Conservation (phyloP, 106 monocot species). For the Narthecium ossifragum region DNA sequence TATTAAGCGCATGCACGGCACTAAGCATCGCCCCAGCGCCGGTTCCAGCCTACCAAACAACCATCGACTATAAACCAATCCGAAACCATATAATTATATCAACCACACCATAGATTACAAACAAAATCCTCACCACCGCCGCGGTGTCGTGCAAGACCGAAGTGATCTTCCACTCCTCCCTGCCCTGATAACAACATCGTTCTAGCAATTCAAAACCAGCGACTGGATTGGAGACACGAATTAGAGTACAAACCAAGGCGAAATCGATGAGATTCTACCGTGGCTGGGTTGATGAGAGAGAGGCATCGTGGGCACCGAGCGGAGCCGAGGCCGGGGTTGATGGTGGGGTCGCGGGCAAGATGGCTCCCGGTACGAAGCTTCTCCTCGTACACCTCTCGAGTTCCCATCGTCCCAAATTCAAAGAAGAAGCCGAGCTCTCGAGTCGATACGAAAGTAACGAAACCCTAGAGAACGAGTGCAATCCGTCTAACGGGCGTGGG, state of each 20-base stretch:
- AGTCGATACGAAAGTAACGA: too few species aligned
- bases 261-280: not conserved
- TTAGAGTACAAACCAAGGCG: not conserved
- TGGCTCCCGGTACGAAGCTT: slow-evolving; percentile 80
- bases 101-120: not conserved
- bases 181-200: slow-evolving; percentile 20
- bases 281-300: slow-evolving; percentile 56
- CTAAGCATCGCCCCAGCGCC: slow-evolving; percentile 72
- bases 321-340: slow-evolving; percentile 81
- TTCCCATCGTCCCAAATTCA: slow-evolving; percentile 74
- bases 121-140: slow-evolving; percentile 58
- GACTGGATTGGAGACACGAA: not conserved
- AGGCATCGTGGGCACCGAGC: slow-evolving; percentile 93
- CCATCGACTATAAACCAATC: not conserved
- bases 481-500: too few species aligned
- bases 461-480: too few species aligned
- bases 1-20: slow-evolving; percentile 73
- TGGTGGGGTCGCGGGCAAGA: slow-evolving; percentile 79
- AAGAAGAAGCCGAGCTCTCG: not conserved
- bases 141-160: slow-evolving; percentile 65
- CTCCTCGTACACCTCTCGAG: slow-evolving; percentile 93
- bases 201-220: not conserved
- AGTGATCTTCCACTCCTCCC: slow-evolving; percentile 63
- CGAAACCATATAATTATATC: not conserved
- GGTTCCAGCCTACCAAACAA: slow-evolving; percentile 63